Percentiles rank a stretch among this genome's conserved stretches.
phyloP scores from a whole-genome alignment of 2,329 filamentous ascomycete genomes.

The Phoma sp. region DNA sequence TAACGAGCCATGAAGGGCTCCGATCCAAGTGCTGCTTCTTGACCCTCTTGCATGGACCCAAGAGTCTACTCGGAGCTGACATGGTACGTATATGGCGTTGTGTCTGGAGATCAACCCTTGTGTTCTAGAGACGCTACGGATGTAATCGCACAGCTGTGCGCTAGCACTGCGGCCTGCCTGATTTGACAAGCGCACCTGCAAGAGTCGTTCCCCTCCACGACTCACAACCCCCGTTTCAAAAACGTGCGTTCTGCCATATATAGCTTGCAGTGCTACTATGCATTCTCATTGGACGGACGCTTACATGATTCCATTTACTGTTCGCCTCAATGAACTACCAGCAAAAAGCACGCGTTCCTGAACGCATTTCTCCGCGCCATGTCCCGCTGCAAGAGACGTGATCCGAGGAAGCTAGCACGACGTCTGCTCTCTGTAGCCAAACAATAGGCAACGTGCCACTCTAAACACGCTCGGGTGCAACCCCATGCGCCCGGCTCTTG shows the following conservation, averaged over 20 bases:
- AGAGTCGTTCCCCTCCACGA: constrained; percentile 15
- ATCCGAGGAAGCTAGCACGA: constrained; percentile 5
- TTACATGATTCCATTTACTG: not conserved
- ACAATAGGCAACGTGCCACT: constrained; percentile 24
- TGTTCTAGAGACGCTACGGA: not conserved
- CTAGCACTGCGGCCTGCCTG: constrained; percentile 14
- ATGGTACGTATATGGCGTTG: no score
- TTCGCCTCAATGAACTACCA: constrained; percentile 4
- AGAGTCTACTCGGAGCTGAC: no score
- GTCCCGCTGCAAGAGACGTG: constrained; percentile 7
- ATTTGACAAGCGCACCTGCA: constrained; percentile 12
- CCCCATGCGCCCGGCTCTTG: constrained; percentile 9
- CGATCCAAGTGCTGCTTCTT: no score
- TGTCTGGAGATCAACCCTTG: no score
- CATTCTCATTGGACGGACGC: constrained; percentile 10
- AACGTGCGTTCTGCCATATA: constrained; percentile 22
- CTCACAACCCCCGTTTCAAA: constrained; percentile 16
- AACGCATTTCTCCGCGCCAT: constrained; percentile 11
- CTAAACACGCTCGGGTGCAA: not conserved
- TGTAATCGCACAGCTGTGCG: not conserved
- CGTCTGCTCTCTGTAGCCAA: constrained; percentile 18
- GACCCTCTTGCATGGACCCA: no score
- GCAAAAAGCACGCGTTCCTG: constrained; percentile 21
- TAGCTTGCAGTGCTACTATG: not conserved
- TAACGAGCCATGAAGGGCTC: no score